Conservation (phyloP, 228 moss, liverwort and hornwort species). For the Sphagnum magellanicum region DNA sequence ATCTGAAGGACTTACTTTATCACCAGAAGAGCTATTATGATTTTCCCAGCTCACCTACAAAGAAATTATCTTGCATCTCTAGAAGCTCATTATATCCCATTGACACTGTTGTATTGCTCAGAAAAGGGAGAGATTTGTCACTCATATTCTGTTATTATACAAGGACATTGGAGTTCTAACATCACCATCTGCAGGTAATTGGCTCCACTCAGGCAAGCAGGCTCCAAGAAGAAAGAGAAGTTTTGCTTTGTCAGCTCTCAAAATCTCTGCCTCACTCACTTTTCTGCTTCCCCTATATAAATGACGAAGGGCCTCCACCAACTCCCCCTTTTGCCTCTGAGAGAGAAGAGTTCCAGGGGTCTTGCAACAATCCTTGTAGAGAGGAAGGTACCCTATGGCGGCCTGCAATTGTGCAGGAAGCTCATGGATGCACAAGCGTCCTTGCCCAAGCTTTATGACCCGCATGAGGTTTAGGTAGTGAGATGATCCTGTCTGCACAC, state of each 20-base stretch:
- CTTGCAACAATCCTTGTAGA: neutral
- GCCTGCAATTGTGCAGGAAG: neutral
- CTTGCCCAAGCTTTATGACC: neutral
- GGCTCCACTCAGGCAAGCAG: neutral
- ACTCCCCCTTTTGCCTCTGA: neutral
- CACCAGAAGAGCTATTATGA: no score
- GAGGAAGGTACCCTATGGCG: neutral
- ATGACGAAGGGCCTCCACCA: neutral
- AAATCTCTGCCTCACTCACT: neutral
- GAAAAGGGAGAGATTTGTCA: neutral
- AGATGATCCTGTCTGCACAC: neutral
- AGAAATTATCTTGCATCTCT: no score
- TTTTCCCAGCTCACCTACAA: no score
- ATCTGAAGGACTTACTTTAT: no score
- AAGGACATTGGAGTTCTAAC: neutral
- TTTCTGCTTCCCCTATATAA: neutral
- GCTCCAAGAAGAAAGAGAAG: neutral
- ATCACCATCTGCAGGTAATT: neutral
- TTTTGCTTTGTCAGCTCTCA: neutral
- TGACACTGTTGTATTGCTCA: no score
- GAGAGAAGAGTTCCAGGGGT: neutral
- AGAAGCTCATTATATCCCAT: no score
- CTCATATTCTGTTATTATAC: neutral
- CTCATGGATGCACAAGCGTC: neutral
- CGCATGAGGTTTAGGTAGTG: neutral